phyloP scores from a whole-genome alignment of 129 eudicot genomes.

The Calendula officinalis region DNA sequence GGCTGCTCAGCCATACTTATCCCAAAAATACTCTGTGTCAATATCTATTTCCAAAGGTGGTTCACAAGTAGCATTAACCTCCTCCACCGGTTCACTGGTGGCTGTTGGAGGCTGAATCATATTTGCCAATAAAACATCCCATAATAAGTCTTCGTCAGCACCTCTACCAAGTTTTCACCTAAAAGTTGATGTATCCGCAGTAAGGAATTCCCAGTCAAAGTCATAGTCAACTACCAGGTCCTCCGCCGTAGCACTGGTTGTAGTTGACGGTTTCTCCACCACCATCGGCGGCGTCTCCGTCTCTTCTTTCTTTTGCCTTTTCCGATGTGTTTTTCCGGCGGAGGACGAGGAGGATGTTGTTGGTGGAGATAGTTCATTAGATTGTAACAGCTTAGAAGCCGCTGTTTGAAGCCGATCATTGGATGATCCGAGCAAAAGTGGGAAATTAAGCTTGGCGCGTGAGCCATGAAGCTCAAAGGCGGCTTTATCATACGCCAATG shows the following conservation, averaged over 20 bases:
- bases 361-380: background rate
- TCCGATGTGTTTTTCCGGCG: background rate
- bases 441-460: constrained; percentile 47
- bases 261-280: background rate
- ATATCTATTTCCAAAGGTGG: constrained; percentile 22
- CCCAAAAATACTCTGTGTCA: constrained; percentile 23
- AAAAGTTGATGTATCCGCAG: constrained; percentile 13
- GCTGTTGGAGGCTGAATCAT: constrained; percentile 11
- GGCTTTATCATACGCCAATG: constrained; percentile 52
- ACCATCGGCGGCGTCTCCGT: background rate
- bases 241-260: background rate
- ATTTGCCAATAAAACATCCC: constrained; percentile 22
- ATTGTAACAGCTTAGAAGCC: constrained; percentile 11
- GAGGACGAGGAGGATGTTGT: constrained; percentile 11
- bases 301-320: constrained; percentile 20
- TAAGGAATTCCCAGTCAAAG: constrained; percentile 16
- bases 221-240: constrained; percentile 5
- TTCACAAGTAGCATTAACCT: background rate
- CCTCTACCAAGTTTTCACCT: constrained; percentile 6
- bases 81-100: background rate
- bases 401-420: background rate
- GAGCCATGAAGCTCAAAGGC: constrained; percentile 48
- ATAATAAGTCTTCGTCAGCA: constrained; percentile 8
- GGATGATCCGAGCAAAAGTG: constrained; percentile 31
- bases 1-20: constrained; percentile 5